phyloP scores from a whole-genome alignment of 495 filamentous ascomycete species.

The Neurospora sublineolata region DNA sequence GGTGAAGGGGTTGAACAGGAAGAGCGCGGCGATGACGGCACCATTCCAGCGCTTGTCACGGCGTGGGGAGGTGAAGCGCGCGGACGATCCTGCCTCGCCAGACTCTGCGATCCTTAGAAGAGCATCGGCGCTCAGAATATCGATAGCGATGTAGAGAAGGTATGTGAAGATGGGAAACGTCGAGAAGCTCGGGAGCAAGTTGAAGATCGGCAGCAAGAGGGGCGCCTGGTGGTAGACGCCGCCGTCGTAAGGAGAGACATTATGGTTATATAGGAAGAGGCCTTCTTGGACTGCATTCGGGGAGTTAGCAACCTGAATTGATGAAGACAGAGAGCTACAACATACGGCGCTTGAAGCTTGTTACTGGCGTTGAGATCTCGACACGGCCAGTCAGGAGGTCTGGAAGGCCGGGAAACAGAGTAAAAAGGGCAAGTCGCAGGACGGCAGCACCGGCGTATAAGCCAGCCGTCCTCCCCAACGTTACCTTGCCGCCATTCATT shows the following conservation, averaged over 20 bases:
- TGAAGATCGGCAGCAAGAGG: conserved; percentile 81
- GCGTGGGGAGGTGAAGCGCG: conserved; percentile 64
- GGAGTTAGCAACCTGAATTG: not conserved
- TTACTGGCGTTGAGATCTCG: conserved; percentile 92
- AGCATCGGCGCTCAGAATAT: conserved; percentile 75
- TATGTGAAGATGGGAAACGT: conserved; percentile 59
- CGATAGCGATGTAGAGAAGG: conserved; percentile 69
- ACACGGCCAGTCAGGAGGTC: conserved; percentile 81
- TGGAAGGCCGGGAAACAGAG: conserved; percentile 71
- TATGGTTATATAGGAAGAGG: conserved; percentile 86
- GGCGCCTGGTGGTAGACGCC: conserved; percentile 97
- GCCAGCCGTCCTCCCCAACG: conserved; percentile 50
- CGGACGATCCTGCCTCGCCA: conserved; percentile 59
- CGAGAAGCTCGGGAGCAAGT: conserved; percentile 60
- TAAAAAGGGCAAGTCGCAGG: conserved; percentile 69
- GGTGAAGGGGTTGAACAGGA: conserved; percentile 91
- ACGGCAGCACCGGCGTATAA: conserved; percentile 68
- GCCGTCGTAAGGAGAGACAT: conserved; percentile 95
- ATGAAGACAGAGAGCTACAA: not conserved
- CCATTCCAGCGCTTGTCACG: conserved; percentile 69
- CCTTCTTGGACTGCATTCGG: conserved; percentile 75
- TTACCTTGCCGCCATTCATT: conserved; percentile 37
- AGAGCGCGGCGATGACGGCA: conserved; percentile 66
- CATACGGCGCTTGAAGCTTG: conserved; percentile 93
- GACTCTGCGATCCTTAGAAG: conserved; percentile 75